These are phyloP conservation scores for Senecio squalidus DNA, from an alignment of 140 eudicot species.

Conservation along the genomic window DNA sequence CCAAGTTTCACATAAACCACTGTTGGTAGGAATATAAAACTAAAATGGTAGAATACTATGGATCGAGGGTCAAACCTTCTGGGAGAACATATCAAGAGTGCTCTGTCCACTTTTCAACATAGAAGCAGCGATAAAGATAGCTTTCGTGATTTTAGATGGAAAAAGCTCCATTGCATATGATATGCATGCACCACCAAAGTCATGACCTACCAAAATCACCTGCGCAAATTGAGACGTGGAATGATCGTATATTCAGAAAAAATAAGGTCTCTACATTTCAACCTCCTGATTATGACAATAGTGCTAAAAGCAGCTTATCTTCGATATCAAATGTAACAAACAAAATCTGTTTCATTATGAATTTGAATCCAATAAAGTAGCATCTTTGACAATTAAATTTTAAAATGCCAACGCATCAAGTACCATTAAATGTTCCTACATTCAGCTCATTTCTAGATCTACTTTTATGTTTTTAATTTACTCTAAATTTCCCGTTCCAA, in stretches of 20 bases:
- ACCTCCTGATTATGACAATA: not conserved
- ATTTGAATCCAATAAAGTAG: not conserved
- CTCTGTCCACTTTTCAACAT: constrained; percentile 88
- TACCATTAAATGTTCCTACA: constrained; percentile 17
- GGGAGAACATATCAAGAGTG: constrained; percentile 86
- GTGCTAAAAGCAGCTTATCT: not conserved
- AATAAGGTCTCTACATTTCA: not conserved
- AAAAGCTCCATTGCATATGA: constrained; percentile 85
- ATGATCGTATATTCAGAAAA: not conserved
- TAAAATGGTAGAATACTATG: not conserved
- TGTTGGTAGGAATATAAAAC: not conserved
- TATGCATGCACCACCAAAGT: constrained; percentile 93
- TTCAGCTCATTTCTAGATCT: constrained; percentile 8
- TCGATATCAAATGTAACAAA: not conserved
- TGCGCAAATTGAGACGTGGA: constrained; percentile 20
- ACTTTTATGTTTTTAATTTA: constrained; percentile 4
- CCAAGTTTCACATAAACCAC: not conserved
- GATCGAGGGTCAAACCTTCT: constrained; percentile 49
- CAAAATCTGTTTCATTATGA: not conserved
- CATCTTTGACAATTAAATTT: constrained; percentile 2
- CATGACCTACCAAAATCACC: constrained; percentile 98
- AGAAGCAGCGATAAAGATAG: constrained; percentile 75
- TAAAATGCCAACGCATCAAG: not conserved
- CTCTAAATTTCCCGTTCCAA: not conserved
- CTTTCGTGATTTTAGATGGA: constrained; percentile 70